These are phyloP conservation scores for Kalaharituber pfeilii DNA, from an alignment of 2,329 filamentous ascomycete genomes.

Conservation along the genomic window DNA sequence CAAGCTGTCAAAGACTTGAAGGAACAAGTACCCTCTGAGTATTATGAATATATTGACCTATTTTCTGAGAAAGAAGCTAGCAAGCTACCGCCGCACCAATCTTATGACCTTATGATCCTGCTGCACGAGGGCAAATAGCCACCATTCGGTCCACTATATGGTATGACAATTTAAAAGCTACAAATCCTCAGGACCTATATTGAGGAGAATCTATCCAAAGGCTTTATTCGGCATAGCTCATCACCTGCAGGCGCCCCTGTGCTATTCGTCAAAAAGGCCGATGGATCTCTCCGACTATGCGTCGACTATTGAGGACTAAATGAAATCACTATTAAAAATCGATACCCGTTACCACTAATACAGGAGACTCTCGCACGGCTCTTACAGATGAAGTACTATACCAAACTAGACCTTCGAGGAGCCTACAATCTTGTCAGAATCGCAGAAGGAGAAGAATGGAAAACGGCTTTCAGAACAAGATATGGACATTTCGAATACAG, in stretches of 20 bases:
- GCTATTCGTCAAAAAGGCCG: too few species aligned
- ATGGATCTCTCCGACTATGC: slow-evolving; percentile 3
- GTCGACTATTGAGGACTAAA: slow-evolving; percentile 10
- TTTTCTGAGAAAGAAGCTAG: neutral
- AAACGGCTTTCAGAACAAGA: slow-evolving; percentile 14
- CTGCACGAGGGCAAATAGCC: neutral
- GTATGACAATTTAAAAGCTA: neutral
- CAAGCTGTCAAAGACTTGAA: neutral
- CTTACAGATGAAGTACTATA: slow-evolving; percentile 4
- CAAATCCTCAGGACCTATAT: too few species aligned
- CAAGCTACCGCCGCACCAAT: neutral
- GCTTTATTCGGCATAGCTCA: too few species aligned
- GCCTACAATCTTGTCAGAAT: slow-evolving; percentile 14
- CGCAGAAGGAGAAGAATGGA: slow-evolving; percentile 14
- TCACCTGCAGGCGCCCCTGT: too few species aligned
- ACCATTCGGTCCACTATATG: slow-evolving; percentile 1
- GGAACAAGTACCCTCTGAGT: neutral
- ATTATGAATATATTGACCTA: neutral
- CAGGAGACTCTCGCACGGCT: slow-evolving; percentile 5
- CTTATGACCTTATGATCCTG: too few species aligned
- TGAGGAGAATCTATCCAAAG: too few species aligned
- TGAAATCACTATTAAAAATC: slow-evolving; percentile 6
- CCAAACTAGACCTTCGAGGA: slow-evolving; percentile 6
- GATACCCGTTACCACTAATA: slow-evolving; percentile 7
- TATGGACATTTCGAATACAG: slow-evolving; percentile 8